Percentiles rank a stretch among this genome's conserved stretches.
These are phyloP conservation scores for Talaromyces liani DNA, from an alignment of 495 filamentous ascomycete genomes.

Conservation along the genomic window DNA sequence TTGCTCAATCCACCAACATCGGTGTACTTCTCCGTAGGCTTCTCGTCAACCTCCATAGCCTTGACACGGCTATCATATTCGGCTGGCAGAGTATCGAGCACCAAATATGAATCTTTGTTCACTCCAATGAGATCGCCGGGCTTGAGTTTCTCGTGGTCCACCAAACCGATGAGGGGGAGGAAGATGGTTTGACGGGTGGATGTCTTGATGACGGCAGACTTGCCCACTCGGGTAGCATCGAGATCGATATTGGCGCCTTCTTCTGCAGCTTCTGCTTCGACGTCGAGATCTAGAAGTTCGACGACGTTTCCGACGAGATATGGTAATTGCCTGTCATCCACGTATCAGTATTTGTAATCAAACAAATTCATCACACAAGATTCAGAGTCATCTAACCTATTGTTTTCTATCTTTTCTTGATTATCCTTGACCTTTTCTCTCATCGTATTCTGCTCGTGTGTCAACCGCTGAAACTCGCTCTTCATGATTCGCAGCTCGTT, in stretches of 20 bases:
- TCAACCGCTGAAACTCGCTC: constrained; percentile 90
- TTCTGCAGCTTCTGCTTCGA: constrained; percentile 89
- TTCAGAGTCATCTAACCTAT: constrained; percentile 56
- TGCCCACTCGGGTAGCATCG: constrained; percentile 92
- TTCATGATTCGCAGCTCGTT: constrained; percentile 98
- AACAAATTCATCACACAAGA: not conserved
- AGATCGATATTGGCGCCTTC: constrained; percentile 98
- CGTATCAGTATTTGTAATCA: constrained; percentile 2
- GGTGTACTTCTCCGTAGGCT: constrained; percentile 97
- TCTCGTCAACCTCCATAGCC: constrained; percentile 99
- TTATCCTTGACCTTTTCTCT: constrained; percentile 99
- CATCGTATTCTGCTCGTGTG: constrained; percentile 92
- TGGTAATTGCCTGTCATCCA: constrained; percentile 70
- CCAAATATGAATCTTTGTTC: constrained; percentile 99
- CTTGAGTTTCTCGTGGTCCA: constrained; percentile 87
- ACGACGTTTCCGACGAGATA: constrained; percentile 99
- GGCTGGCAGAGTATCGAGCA: constrained; percentile 95
- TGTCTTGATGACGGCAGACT: constrained; percentile 99
- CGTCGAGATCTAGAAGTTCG: constrained; percentile 91
- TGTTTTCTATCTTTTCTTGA: constrained; percentile 96
- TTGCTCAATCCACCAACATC: constrained; percentile 98
- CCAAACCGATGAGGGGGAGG: constrained; percentile 92
- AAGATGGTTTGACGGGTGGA: constrained; percentile 98
- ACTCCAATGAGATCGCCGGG: constrained; percentile 96
- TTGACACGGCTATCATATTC: constrained; percentile 99